A percentile compares a stretch with the other conserved stretches of the same genome.
Conservation (phyloP, 768 basidiomycete genomes). For the Termitomyces bulborhizus region DNA sequence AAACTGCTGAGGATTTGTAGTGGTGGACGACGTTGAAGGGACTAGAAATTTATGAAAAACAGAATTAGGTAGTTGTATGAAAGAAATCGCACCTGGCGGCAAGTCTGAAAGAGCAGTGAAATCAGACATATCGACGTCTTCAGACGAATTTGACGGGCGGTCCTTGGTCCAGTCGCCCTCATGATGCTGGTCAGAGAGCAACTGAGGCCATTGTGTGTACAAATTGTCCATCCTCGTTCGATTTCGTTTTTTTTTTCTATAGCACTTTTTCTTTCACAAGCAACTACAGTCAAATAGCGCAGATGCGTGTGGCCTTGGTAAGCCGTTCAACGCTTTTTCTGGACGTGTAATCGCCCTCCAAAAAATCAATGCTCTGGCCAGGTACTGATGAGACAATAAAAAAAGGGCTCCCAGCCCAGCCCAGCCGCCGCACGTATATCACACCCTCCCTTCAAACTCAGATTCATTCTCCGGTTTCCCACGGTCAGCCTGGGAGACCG, state of each 20-base stretch:
- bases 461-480: conserved; percentile 28
- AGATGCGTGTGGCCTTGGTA: conserved; percentile 5
- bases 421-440: not conserved
- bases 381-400: conserved; percentile 12
- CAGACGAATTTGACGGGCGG: conserved; percentile 17
- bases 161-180: conserved; percentile 41
- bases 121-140: conserved; percentile 34
- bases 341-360: conserved; percentile 15
- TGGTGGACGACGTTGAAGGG: conserved; percentile 23
- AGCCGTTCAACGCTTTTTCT: conserved; percentile 11
- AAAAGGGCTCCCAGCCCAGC: not conserved
- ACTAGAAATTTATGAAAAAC: no score
- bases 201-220: conserved; percentile 36
- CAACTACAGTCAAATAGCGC: conserved; percentile 17
- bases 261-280: conserved; percentile 25
- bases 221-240: conserved; percentile 30
- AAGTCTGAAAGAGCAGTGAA: conserved; percentile 33
- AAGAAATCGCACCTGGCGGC: conserved; percentile 21
- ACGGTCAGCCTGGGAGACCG: conserved; percentile 23
- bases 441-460: conserved; percentile 24
- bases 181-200: conserved; percentile 27
- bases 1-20: conserved; percentile 33
- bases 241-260: conserved; percentile 20
- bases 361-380: conserved; percentile 13
- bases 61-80: no score